These are phyloP conservation scores for Astrothelium macrocarpum DNA, from an alignment of 495 filamentous ascomycete genomes.

Conservation along the genomic window DNA sequence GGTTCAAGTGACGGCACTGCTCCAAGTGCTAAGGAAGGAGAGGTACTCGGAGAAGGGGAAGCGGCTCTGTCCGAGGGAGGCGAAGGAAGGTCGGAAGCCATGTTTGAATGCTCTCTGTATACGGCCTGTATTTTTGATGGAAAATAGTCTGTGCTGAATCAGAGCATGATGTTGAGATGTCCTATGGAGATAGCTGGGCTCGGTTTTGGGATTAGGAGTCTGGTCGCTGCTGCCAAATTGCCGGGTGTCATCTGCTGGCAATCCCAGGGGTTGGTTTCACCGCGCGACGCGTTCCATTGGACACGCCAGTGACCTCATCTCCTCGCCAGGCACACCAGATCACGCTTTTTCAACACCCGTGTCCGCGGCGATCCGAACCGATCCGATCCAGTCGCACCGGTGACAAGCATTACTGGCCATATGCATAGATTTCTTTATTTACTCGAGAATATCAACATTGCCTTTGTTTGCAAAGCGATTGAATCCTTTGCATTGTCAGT, in stretches of 20 bases:
- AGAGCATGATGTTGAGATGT: background rate
- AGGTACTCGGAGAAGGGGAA: constrained; percentile 56
- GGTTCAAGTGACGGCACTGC: constrained; percentile 45
- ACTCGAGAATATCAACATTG: no score
- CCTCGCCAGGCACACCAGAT: background rate
- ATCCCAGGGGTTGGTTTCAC: background rate
- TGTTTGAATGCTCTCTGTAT: background rate
- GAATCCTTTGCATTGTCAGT: no score
- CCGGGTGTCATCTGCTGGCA: background rate
- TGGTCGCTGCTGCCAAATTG: background rate
- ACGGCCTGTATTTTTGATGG: background rate
- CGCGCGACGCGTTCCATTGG: constrained; percentile 5
- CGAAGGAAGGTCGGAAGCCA: constrained; percentile 6
- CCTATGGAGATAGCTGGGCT: background rate
- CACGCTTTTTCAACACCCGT: background rate
- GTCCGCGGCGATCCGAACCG: no score
- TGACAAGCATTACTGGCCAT: background rate
- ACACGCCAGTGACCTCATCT: constrained; percentile 3
- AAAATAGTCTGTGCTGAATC: background rate
- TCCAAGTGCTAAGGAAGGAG: constrained; percentile 56
- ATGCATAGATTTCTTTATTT: no score
- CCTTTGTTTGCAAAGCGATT: no score
- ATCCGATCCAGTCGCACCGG: background rate
- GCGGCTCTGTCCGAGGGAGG: constrained; percentile 22
- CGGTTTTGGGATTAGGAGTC: background rate